Conservation (phyloP, 257 asterid genomes). For the Lithospermum erythrorhizon region DNA sequence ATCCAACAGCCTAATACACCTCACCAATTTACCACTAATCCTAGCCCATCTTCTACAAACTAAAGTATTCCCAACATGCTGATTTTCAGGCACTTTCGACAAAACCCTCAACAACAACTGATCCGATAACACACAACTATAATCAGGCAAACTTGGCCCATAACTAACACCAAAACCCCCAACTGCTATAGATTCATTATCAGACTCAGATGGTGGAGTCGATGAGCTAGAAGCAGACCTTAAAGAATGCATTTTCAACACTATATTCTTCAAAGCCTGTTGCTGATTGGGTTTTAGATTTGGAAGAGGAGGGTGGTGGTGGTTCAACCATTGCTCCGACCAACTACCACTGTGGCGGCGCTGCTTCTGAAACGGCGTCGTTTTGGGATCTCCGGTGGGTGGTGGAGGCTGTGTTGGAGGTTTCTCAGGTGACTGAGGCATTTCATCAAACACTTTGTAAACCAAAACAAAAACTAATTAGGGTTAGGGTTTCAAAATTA, state of each 20-base stretch:
- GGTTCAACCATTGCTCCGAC: slow-evolving; percentile 36
- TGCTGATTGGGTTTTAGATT: slow-evolving; percentile 24
- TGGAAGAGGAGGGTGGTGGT: background rate
- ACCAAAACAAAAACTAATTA: no score
- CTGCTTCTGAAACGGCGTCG: slow-evolving; percentile 22
- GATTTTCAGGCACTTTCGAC: slow-evolving; percentile 32
- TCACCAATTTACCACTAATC: slow-evolving; percentile 55
- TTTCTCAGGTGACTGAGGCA: slow-evolving; percentile 43
- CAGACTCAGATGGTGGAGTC: slow-evolving; percentile 64
- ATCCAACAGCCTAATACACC: slow-evolving; percentile 51
- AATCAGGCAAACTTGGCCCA: slow-evolving; percentile 24
- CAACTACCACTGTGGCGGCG: slow-evolving; percentile 29
- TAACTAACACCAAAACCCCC: background rate
- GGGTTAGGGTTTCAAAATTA: no score
- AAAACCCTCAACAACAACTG: slow-evolving; percentile 47
- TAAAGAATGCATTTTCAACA: slow-evolving; percentile 47
- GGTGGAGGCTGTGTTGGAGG: background rate
- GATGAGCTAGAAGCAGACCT: slow-evolving; percentile 53
- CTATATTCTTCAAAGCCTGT: slow-evolving; percentile 42
- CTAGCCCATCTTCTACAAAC: slow-evolving; percentile 84
- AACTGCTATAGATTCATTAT: slow-evolving; percentile 40
- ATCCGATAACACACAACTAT: slow-evolving; percentile 40
- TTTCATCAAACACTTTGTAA: slow-evolving; percentile 5
- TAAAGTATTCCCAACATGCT: slow-evolving; percentile 46
- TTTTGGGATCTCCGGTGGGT: slow-evolving; percentile 4